Base-by-base conservation (phyloP, 2,329 filamentous ascomycete genomes). In the Cercospora nicotianae region DNA sequence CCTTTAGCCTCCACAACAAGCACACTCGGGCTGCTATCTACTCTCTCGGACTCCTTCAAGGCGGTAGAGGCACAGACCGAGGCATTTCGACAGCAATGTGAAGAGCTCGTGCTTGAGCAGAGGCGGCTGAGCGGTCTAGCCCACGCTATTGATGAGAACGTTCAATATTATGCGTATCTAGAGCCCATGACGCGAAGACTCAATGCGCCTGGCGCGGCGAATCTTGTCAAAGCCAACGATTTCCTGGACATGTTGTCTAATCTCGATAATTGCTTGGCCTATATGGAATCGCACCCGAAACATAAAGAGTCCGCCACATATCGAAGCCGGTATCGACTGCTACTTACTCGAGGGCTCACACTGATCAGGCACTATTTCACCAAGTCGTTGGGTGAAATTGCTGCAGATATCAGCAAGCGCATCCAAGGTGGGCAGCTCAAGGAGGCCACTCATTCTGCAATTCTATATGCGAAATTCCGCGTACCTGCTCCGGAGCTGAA, bases 111-210 rank as follows among this genome's bases (percentile, higher is more conserved):
- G 31, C 84, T 87, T 1, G 94, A 97, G 74, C 93, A 98, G 80
- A 88, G 86, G 74, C 88, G 91, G 26, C 85, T 97, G 48, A 89
- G 92, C 69, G 87, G 86, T 72, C 85, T 99, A 51, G 93, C 93
- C 2, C 88, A 96, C 72, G 90, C 93, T 67, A 90, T 99, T 66
- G 90, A 92, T 28, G 91, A 92, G 26, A 96, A 97, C 74, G 83
- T 97, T n/a, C 90, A 94, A 76, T 97, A 96, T 80, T 99, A 99
- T 79, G 88, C 91, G 20, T 97, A 97, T 77, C 86, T 99, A 5
- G 95, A 99, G 71, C 93, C 90, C 58, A 93, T 94, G 68, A 97
- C 93, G 0, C 87, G 94, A 65, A 87, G 93, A 13, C 87, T 99
- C 67, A 98, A 98, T 82, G 94, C 94, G 0, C 94, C 95, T 0